Evolutionary conservation across 805 yeast species (phyloP).

Genomic region (Yarrowia divulgata): DNA sequence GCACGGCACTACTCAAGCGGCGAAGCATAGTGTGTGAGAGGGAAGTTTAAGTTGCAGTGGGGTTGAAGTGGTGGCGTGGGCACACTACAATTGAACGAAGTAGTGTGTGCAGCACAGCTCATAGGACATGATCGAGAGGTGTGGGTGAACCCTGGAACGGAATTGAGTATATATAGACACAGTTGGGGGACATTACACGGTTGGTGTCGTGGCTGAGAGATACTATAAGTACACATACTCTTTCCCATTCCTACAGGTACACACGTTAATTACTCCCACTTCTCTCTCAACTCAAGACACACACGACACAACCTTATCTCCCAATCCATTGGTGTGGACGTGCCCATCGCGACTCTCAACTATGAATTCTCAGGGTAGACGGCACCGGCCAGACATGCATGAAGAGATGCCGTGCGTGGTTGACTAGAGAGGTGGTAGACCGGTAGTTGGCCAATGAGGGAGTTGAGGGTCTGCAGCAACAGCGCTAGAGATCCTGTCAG

Average conservation of each 20-base stretch:
- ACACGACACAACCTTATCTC: constrained; percentile 7
- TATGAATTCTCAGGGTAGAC: background rate
- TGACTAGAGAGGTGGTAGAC: too few relatives aligned
- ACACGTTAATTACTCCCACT: background rate
- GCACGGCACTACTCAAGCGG: constrained; percentile 40
- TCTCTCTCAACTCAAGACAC: background rate
- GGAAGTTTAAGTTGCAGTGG: constrained; percentile 16
- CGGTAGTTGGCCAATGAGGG: too few relatives aligned
- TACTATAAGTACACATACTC: background rate
- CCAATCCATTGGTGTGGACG: constrained; percentile 19
- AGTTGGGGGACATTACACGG: background rate
- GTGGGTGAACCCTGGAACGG: too few relatives aligned
- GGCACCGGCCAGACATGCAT: constrained; percentile 13
- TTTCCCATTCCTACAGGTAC: too few relatives aligned
- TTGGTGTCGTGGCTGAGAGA: background rate
- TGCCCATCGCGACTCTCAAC: constrained; percentile 9
- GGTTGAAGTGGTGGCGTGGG: background rate
- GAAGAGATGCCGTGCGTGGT: constrained; percentile 9
- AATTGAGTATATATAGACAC: background rate
- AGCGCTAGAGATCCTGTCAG: background rate
- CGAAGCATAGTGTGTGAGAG: constrained; percentile 34
- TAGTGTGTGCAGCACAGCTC: too few relatives aligned
- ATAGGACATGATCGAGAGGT: background rate
- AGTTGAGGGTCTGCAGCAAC: too few relatives aligned
- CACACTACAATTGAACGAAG: too few relatives aligned